Conservation (phyloP, 1,284 basidiomycete genomes). For the Amylostereum areolatum region DNA sequence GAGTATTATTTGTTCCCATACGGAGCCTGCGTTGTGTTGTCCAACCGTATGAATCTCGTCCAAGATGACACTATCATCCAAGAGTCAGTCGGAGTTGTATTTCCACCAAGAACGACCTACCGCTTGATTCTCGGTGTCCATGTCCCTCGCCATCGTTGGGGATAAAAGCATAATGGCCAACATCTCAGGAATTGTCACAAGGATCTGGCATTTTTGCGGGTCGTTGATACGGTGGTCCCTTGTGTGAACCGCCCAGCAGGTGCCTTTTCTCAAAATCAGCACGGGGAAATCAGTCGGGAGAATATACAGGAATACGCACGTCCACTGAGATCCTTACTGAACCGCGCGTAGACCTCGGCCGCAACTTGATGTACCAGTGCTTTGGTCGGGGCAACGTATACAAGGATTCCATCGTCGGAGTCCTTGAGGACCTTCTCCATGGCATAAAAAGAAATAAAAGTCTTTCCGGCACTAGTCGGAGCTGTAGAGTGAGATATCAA, state of each 20-base stretch:
- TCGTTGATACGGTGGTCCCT: constrained; percentile 61
- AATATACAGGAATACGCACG: constrained; percentile 25
- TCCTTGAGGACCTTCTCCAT: constrained; percentile 62
- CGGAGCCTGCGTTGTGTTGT: constrained; percentile 57
- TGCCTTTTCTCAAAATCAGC: constrained; percentile 27
- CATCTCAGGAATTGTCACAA: constrained; percentile 68
- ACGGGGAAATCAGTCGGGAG: too few relatives aligned
- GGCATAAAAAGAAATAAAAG: constrained; percentile 71
- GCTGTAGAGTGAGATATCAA: constrained; percentile 27
- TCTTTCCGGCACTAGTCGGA: constrained; percentile 67
- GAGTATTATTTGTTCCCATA: constrained; percentile 67
- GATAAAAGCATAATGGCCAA: constrained; percentile 63
- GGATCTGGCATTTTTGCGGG: constrained; percentile 61
- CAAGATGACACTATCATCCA: constrained; percentile 48
- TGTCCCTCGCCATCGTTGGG: constrained; percentile 46
- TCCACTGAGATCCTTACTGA: constrained; percentile 51
- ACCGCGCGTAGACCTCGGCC: constrained; percentile 65
- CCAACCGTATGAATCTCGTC: constrained; percentile 73
- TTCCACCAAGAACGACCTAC: constrained; percentile 22
- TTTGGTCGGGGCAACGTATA: constrained; percentile 74
- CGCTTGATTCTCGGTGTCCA: constrained; percentile 62
- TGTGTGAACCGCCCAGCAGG: constrained; percentile 64
- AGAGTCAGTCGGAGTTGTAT: neutral
- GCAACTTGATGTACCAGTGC: constrained; percentile 65
- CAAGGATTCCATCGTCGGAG: constrained; percentile 58